These are phyloP conservation scores for Coemansia sp. DNA, from an alignment of 192 early-diverging fungal species.

Conservation along the genomic window DNA sequence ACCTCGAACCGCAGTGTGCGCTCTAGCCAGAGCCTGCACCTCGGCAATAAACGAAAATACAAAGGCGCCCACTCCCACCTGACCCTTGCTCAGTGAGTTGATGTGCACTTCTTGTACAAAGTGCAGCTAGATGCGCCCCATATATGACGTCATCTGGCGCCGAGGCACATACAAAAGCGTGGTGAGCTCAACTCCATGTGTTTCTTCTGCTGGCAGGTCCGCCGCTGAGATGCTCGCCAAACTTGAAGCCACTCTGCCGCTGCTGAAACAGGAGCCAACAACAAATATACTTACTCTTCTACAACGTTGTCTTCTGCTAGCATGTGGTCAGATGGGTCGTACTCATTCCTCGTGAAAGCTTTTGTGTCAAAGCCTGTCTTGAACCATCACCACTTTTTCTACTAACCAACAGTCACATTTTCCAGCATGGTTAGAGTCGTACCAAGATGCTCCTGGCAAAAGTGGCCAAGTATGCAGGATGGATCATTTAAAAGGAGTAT, in stretches of 20 bases:
- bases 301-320: too few relatives aligned
- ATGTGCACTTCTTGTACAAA: slow-evolving; percentile 75
- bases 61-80: slow-evolving; percentile 76
- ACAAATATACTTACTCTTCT: not conserved
- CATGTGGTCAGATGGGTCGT: too few relatives aligned
- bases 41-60: slow-evolving; percentile 70
- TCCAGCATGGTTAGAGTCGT: too few relatives aligned
- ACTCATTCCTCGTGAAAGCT: too few relatives aligned
- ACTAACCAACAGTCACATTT: too few relatives aligned
- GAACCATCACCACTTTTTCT: too few relatives aligned
- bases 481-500: too few relatives aligned
- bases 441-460: too few relatives aligned
- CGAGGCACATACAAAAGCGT: slow-evolving; percentile 69
- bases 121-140: slow-evolving; percentile 77
- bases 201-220: slow-evolving; percentile 9
- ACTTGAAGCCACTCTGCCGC: not conserved
- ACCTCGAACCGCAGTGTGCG: slow-evolving; percentile 70
- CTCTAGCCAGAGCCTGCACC: slow-evolving; percentile 66
- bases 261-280: not conserved
- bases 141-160: slow-evolving; percentile 55
- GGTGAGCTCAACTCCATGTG: slow-evolving; percentile 66
- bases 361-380: too few relatives aligned
- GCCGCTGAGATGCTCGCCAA: not conserved
- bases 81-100: slow-evolving; percentile 36
- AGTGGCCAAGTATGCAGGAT: too few relatives aligned